These are phyloP conservation scores for Helianthus annuus DNA, from an alignment of 129 eudicot genomes.

Conservation along the genomic window HanXRQr2.0-SUNRISE NC_035444.2:2118233-2118732, in stretches of 20 bases:
- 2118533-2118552: slow-evolving; percentile 8
- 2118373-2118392: no score
- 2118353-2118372: no score
- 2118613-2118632: slow-evolving; percentile 13
- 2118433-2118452: no score
- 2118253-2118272: no score
- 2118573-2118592: slow-evolving; percentile 14
- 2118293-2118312: no score
- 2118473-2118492: slow-evolving; percentile 8
- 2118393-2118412: no score
- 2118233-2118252: no score
- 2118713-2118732: neutral
- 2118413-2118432: no score
- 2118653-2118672: neutral
- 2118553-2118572: slow-evolving; percentile 4
- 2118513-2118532: slow-evolving; percentile 15
- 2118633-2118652: neutral
- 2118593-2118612: slow-evolving; percentile 14
- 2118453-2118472: neutral
- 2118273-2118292: no score
- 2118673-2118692: no score
- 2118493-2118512: neutral
- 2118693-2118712: neutral
- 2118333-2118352: no score
- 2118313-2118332: no score